Evolutionary conservation across 2,329 filamentous ascomycete species (phyloP), one percentile per base, ranked within the genome.

Genomic region (Microdochium nivale): DNA sequence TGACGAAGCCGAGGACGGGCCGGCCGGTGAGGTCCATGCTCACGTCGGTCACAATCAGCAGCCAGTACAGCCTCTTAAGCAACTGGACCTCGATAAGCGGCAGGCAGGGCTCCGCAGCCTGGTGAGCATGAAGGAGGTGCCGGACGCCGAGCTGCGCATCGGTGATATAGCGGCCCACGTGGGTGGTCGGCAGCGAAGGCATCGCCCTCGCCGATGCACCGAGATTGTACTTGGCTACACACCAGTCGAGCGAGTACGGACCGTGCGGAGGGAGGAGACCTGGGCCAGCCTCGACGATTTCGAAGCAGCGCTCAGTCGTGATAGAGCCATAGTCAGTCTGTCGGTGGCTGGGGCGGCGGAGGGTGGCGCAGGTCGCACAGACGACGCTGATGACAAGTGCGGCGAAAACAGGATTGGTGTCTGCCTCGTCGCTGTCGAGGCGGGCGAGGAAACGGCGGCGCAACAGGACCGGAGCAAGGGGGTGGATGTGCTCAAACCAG

Each of bases 401-500:
- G 44, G 61, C 64, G 33, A 69, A 70, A 3, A 58, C 57, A 13
- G 56, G 51, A 47, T 70, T 55, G 1, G 43, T 44, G 19, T 60
- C 55, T 1, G 62, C 60, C 27, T 60, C 61, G 5, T 62, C 61
- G 19, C 52, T 51, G 7, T 47, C 40, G 4, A 68, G 56, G 0
- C 65, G 62, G 3, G 56, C 53, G 9, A 68, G 46, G 53, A 68
- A 65, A 10, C 54, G 62, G 2, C 61, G 59, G 5, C 65, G 63
- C 51, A 66, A 61, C 13, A 69, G 54, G 10, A 67, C 59, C 1
- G 67, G 67, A 7, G 63, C 61, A 3, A 70, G 52, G 3, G 67
- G 59, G 56, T 70, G 65, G 33, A 69, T 61, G 48, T 62, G 56
- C n/a, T 62, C 56, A 58, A 70, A 70, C 65, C 65, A 70, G 49